Percentiles rank a stretch among this genome's conserved stretches.
phyloP scores from a whole-genome alignment of 2,329 filamentous ascomycete genomes.

The Metarhizium robertsii region DNA sequence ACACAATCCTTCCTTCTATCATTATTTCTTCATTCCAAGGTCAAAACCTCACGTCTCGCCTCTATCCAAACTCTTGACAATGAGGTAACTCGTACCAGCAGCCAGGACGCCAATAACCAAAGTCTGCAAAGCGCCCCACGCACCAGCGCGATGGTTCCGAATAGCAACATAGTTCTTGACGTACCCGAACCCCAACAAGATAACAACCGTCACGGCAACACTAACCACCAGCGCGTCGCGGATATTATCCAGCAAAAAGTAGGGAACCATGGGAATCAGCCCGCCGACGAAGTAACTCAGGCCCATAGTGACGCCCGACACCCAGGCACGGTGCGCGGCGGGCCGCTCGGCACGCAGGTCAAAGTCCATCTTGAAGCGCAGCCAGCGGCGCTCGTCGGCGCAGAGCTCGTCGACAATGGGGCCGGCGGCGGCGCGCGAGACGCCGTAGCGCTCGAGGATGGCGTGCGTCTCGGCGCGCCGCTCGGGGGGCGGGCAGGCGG shows the following conservation, averaged over 20 bases:
- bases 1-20: no score
- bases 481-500: constrained; percentile 31
- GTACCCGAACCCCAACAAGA: constrained; percentile 56
- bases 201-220: constrained; percentile 49
- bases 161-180: constrained; percentile 49
- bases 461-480: constrained; percentile 40
- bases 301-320: constrained; percentile 57
- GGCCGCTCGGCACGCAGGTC: constrained; percentile 38
- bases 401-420: constrained; percentile 41
- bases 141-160: constrained; percentile 39
- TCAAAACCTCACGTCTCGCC: background rate
- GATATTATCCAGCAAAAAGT: constrained; percentile 47
- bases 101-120: constrained; percentile 55
- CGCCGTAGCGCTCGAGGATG: constrained; percentile 40
- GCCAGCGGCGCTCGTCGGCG: constrained; percentile 37
- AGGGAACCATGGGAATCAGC: constrained; percentile 61
- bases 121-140: constrained; percentile 55
- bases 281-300: constrained; percentile 62
- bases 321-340: constrained; percentile 33
- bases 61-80: constrained; percentile 47
- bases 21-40: no score
- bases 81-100: constrained; percentile 54
- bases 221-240: constrained; percentile 47
- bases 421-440: constrained; percentile 32
- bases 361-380: constrained; percentile 52